Evolutionary conservation across 257 asterid species (phyloP), one percentile per base, ranked within the genome.

Genomic region (Solanum gracilifrons): DNA sequence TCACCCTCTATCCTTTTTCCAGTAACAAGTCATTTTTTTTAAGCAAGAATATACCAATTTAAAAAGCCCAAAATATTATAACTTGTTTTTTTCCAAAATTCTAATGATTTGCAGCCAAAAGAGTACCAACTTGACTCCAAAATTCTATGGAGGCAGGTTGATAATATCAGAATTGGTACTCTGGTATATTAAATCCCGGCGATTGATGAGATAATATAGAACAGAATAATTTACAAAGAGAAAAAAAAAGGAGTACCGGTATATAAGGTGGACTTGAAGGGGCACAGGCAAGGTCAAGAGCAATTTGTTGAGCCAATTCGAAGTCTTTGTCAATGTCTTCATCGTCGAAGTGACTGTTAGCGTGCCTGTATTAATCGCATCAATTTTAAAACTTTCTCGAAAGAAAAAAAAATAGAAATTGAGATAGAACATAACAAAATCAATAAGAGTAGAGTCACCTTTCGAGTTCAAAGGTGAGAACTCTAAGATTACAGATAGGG

Each of bases 311-410:
- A 25, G 92, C 93, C 88, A 91, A 87, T 80, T 74, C 72, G 31
- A 89, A 82, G 85, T 90, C 93, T 21, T 86, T 84, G 6, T 88
- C 58, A 29, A 80, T 41, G 35, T 90, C 92, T 31, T 91, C 92
- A 62, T 91, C 92, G 13, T 85, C 90, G 58, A 91, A 90, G 39
- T 91, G 93, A 87, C 87, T 85, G 41, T 89, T 86, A 25, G 88
- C 93, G 86, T 91, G 93, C 82, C 93, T 91, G 83, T 83, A 75
- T 35, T 7, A 69, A 66, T 87, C n/a, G 18, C 31, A 58, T 33
- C 18, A 55, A 15, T 83, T 33, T n/a, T 32, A 25, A 51, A 85
- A 27, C 43, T 48, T 69, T 25, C 41, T 85, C 60, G 69, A 41
- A 85, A 18, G 39, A 39, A 85, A 69, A 35, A 73, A 25, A 73